Percentiles rank a stretch among this genome's conserved stretches.
These are phyloP conservation scores for Melastoma malabathricum DNA, from an alignment of 345 rosid species.

Conservation along the genomic window DNA sequence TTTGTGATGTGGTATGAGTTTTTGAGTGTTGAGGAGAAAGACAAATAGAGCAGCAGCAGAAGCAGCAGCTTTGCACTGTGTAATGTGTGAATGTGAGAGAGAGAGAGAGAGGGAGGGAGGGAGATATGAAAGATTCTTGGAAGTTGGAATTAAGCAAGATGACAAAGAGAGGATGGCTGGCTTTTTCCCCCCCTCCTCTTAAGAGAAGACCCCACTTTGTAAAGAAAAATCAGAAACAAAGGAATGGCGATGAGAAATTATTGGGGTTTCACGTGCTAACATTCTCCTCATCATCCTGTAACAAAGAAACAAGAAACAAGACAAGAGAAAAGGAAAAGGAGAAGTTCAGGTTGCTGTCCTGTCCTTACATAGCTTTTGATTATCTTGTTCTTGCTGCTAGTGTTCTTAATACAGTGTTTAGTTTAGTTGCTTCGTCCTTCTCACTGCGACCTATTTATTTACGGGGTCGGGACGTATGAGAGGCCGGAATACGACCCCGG, in stretches of 20 bases:
- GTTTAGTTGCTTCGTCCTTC: neutral
- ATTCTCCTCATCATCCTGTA: neutral
- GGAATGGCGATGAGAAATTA: constrained; percentile 30
- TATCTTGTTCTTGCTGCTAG: neutral
- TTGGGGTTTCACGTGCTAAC: constrained; percentile 55
- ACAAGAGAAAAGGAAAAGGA: neutral
- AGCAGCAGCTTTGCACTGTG: neutral
- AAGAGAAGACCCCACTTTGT: too few relatives aligned
- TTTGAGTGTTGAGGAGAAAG: neutral
- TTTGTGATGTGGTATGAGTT: neutral
- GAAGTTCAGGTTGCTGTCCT: neutral
- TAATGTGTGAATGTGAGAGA: neutral
- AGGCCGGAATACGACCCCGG: too few relatives aligned
- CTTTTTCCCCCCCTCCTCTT: constrained; percentile 1
- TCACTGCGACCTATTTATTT: too few relatives aligned
- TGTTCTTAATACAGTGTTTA: constrained; percentile 8
- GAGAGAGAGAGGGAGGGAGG: constrained; percentile 7
- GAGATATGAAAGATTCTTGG: constrained; percentile 17
- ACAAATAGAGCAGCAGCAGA: neutral
- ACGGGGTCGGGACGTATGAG: too few relatives aligned
- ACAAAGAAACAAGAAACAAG: neutral
- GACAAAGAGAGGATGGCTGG: constrained; percentile 52
- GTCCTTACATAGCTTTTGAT: neutral
- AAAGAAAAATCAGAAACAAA: too few relatives aligned
- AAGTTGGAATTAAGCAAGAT: constrained; percentile 30